Evolutionary conservation across 495 filamentous ascomycete species (phyloP).

Genomic region (Aspergillus panamensis): DNA sequence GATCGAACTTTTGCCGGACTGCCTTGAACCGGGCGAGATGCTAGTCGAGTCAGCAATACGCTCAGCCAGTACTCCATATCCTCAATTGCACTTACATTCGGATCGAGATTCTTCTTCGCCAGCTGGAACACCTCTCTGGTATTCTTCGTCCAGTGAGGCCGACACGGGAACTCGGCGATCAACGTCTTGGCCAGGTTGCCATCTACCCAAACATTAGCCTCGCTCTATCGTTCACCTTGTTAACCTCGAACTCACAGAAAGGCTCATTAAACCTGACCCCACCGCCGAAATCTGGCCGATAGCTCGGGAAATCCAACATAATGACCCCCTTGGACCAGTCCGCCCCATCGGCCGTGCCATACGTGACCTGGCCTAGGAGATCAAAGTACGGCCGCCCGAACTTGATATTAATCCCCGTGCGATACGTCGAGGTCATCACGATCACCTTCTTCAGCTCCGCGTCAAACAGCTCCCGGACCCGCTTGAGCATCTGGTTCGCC

Average conservation of each 20-base stretch:
- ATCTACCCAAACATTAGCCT: constrained; percentile 2
- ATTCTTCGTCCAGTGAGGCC: constrained; percentile 20
- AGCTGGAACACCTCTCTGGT: constrained; percentile 14
- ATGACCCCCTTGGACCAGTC: constrained; percentile 17
- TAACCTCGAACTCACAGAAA: constrained; percentile 11
- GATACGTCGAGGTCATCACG: constrained; percentile 18
- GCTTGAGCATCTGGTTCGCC: constrained; percentile 10
- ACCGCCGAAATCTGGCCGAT: constrained; percentile 8
- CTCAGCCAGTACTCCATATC: background rate
- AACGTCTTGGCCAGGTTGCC: constrained; percentile 5
- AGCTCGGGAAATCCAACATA: constrained; percentile 19
- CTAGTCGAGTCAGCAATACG: background rate
- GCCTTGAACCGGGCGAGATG: constrained; percentile 19
- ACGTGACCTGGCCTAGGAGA: constrained; percentile 16
- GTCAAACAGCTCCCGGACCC: constrained; percentile 14
- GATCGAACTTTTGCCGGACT: constrained; percentile 12
- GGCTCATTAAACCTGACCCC: constrained; percentile 13
- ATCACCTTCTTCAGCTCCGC: constrained; percentile 6
- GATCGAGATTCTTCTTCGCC: constrained; percentile 14
- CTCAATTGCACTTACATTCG: constrained; percentile 2
- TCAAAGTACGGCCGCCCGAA: constrained; percentile 18
- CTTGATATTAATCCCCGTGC: constrained; percentile 18
- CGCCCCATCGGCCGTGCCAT: constrained; percentile 16
- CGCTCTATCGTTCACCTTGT: too few relatives aligned
- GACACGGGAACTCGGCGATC: constrained; percentile 16